Percentiles rank a stretch among this genome's conserved stretches.
phyloP scores from a whole-genome alignment of 2,329 filamentous ascomycete species.

The Fusarium avenaceum region DNA sequence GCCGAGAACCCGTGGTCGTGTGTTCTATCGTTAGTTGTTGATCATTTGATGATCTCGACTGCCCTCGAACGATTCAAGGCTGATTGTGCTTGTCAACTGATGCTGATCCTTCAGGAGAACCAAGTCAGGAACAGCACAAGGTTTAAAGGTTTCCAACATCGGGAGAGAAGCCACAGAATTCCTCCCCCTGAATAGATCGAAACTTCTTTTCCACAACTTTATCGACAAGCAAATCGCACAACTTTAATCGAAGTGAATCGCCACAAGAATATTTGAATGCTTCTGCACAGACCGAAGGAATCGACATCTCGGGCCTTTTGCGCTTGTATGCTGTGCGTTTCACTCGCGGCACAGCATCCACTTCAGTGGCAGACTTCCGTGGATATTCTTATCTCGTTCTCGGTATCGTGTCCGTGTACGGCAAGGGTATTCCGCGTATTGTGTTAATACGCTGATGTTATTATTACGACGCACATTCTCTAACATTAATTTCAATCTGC shows the following conservation, averaged over 20 bases:
- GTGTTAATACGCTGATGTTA: not conserved
- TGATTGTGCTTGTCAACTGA: conserved; percentile 1
- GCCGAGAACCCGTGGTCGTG: conserved; percentile 40
- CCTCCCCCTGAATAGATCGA: conserved; percentile 16
- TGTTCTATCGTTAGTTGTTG: not conserved
- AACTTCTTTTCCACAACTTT: not conserved
- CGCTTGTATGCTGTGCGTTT: conserved; percentile 19
- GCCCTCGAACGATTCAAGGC: not conserved
- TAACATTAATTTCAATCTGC: conserved; percentile 25
- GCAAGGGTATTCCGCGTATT: conserved; percentile 23
- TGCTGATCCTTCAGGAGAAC: not conserved
- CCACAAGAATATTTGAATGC: conserved; percentile 1
- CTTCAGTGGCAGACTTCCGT: conserved; percentile 5
- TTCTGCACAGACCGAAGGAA: no score
- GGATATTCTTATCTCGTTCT: conserved; percentile 18
- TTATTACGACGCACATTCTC: conserved; percentile 1
- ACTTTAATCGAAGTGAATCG: conserved; percentile 4
- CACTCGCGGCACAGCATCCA: conserved; percentile 29
- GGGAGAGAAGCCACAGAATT: conserved; percentile 40
- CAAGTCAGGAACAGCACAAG: conserved; percentile 34
- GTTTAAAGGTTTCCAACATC: conserved; percentile 14
- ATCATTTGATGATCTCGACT: not conserved
- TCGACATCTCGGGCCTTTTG: conserved; percentile 15
- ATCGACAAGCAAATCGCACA: not conserved
- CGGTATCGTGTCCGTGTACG: conserved; percentile 32